phyloP scores from a whole-genome alignment of 2,329 filamentous ascomycete species.

The Clonostachys rhizophaga region DNA sequence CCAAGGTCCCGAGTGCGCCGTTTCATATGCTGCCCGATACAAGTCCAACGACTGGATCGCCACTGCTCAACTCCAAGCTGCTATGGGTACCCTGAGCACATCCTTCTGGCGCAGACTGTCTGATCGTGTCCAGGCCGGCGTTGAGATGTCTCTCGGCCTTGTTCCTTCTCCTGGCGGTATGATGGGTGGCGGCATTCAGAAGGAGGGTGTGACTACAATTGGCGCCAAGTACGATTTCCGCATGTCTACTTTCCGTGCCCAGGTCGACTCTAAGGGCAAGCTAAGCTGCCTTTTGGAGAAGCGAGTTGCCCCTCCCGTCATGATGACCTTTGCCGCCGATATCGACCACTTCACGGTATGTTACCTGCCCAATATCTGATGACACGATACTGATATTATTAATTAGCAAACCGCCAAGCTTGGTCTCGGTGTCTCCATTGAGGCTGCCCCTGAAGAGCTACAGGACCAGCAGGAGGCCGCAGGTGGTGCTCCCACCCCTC shows the following conservation, averaged over 20 bases:
- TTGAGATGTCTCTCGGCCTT: slow-evolving; percentile 88
- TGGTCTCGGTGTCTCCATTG: slow-evolving; percentile 88
- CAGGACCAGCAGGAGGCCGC: slow-evolving; percentile 76
- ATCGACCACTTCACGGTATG: slow-evolving; percentile 93
- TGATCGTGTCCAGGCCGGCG: slow-evolving; percentile 93
- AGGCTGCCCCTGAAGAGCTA: slow-evolving; percentile 78
- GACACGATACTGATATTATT: neutral
- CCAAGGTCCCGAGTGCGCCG: slow-evolving; percentile 82
- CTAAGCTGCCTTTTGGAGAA: slow-evolving; percentile 92
- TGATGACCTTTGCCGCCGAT: slow-evolving; percentile 92
- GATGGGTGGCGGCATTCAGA: slow-evolving; percentile 72
- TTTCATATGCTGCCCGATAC: slow-evolving; percentile 90
- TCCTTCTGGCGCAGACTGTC: slow-evolving; percentile 93
- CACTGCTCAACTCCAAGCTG: slow-evolving; percentile 76
- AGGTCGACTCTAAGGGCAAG: slow-evolving; percentile 93
- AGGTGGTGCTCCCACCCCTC: slow-evolving; percentile 20
- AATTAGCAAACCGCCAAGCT: slow-evolving; percentile 89
- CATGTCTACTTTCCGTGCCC: slow-evolving; percentile 90
- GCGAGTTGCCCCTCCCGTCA: slow-evolving; percentile 87
- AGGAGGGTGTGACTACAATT: slow-evolving; percentile 86
- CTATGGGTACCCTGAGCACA: slow-evolving; percentile 81
- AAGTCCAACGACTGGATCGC: slow-evolving; percentile 90
- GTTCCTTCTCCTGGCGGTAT: slow-evolving; percentile 59
- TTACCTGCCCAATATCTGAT: slow-evolving; percentile 8
- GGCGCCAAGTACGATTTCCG: slow-evolving; percentile 98